A percentile compares a stretch with the other conserved stretches of the same genome.
These are phyloP conservation scores for Pleurotus salmoneostramineus DNA, from an alignment of 768 basidiomycete genomes.

Conservation along the genomic window DNA sequence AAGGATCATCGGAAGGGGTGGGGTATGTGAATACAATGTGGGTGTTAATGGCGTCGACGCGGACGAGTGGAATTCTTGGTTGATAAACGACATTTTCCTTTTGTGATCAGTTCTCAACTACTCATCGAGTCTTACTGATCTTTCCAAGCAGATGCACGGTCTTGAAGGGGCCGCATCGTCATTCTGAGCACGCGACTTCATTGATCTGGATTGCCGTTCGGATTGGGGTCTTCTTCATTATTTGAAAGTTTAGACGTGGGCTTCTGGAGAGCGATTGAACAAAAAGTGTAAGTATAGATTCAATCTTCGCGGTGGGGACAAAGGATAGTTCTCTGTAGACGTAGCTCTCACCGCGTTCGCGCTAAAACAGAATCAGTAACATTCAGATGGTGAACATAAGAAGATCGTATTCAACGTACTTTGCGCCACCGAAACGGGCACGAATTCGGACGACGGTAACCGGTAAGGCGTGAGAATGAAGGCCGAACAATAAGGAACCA, in stretches of 20 bases:
- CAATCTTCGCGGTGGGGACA: conserved; percentile 76
- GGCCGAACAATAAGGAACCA: too few species aligned
- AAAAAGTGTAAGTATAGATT: conserved; percentile 91
- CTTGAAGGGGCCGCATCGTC: conserved; percentile 24
- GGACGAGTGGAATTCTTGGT: conserved; percentile 81
- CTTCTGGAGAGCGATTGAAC: conserved; percentile 85
- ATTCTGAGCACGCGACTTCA: conserved; percentile 10
- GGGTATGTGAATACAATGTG: conserved; percentile 90
- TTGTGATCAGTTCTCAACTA: conserved; percentile 62
- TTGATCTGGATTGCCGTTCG: too few species aligned
- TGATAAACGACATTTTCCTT: conserved; percentile 92
- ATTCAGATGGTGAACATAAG: not conserved
- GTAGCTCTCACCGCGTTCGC: conserved; percentile 68
- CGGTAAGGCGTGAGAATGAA: too few species aligned
- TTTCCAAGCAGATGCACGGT: conserved; percentile 60
- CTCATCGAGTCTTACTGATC: conserved; percentile 41
- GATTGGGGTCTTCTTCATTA: conserved; percentile 25
- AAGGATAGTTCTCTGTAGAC: conserved; percentile 78
- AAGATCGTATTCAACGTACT: conserved; percentile 37
- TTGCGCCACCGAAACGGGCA: conserved; percentile 74
- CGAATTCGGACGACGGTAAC: too few species aligned
- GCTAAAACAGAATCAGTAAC: conserved; percentile 33
- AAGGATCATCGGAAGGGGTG: conserved; percentile 45
- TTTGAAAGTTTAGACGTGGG: conserved; percentile 68
- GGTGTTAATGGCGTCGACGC: conserved; percentile 76